Conservation (phyloP, 2,329 filamentous ascomycete species). For the Parasarocladium wereldwijsianum region DNA sequence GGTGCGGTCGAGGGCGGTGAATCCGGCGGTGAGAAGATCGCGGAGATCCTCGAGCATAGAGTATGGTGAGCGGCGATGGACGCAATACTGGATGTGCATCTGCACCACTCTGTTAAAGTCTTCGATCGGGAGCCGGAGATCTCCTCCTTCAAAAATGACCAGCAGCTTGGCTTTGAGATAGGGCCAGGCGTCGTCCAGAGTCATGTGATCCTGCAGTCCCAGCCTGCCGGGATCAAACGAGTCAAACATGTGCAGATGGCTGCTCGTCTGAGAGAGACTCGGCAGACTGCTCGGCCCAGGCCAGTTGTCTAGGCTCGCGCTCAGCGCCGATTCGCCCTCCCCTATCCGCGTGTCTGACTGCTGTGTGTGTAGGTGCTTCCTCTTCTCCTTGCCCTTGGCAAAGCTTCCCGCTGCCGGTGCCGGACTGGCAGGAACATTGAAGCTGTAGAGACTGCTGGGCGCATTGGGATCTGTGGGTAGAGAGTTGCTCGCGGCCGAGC, state of each 20-base stretch:
- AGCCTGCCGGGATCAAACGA: slow-evolving; percentile 39
- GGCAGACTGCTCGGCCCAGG: slow-evolving; percentile 37
- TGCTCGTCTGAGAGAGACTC: slow-evolving; percentile 25
- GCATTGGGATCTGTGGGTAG: slow-evolving; percentile 60
- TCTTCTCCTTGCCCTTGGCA: slow-evolving; percentile 75
- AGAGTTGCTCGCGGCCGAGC: slow-evolving; percentile 64
- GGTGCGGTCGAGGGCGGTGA: slow-evolving; percentile 72
- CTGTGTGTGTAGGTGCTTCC: slow-evolving; percentile 52
- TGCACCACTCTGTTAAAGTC: slow-evolving; percentile 71
- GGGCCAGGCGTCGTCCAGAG: slow-evolving; percentile 68
- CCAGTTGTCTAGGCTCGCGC: slow-evolving; percentile 28
- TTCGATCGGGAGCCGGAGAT: slow-evolving; percentile 65
- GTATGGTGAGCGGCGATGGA: slow-evolving; percentile 57
- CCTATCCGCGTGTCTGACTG: slow-evolving; percentile 33
- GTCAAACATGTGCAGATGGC: slow-evolving; percentile 33
- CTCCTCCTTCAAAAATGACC: slow-evolving; percentile 69
- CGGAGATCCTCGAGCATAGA: slow-evolving; percentile 62
- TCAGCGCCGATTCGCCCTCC: slow-evolving; percentile 34
- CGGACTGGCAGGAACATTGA: slow-evolving; percentile 59
- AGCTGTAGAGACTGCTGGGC: slow-evolving; percentile 65
- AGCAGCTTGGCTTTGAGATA: slow-evolving; percentile 62
- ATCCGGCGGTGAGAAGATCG: slow-evolving; percentile 67
- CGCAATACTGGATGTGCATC: slow-evolving; percentile 63
- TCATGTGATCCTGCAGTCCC: slow-evolving; percentile 52
- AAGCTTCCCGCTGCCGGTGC: slow-evolving; percentile 52